Evolutionary conservation across 164 flowering plant genomes (phyloP).

Genomic region (Tetracentron sinense): DNA sequence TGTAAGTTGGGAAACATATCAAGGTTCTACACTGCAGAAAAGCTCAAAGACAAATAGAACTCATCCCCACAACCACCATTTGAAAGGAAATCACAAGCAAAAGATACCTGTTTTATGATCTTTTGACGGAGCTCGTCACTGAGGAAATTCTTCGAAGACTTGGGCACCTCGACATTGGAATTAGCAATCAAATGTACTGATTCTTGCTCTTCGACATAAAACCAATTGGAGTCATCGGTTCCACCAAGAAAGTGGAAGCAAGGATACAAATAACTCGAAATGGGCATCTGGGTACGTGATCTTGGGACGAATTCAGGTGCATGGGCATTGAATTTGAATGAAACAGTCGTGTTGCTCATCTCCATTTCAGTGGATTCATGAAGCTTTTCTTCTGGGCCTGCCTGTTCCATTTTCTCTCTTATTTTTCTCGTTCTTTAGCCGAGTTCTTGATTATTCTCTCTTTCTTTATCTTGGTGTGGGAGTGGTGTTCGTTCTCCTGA

Average conservation of each 20-base stretch:
- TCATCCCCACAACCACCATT: too few species aligned
- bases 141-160: slow-evolving; percentile 42
- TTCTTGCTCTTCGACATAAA: slow-evolving; percentile 64
- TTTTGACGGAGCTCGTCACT: slow-evolving; percentile 66
- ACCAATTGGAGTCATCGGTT: slow-evolving; percentile 47
- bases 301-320: slow-evolving; percentile 95
- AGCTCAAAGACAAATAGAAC: background rate
- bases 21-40: too few species aligned
- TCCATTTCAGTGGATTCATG: slow-evolving; percentile 17
- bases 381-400: slow-evolving; percentile 25
- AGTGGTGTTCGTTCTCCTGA: slow-evolving; percentile 8
- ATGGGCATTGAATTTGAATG: slow-evolving; percentile 83
- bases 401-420: slow-evolving; percentile 29
- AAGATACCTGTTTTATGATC: slow-evolving; percentile 87
- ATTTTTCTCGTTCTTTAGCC: background rate
- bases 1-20: too few species aligned
- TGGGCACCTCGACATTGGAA: slow-evolving; percentile 22
- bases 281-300: slow-evolving; percentile 50
- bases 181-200: slow-evolving; percentile 32
- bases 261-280: slow-evolving; percentile 67
- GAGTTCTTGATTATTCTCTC: slow-evolving; percentile 5
- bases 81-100: background rate
- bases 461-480: background rate
- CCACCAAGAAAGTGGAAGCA: slow-evolving; percentile 54
- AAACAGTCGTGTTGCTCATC: slow-evolving; percentile 8